Evolutionary conservation across 768 basidiomycete species (phyloP).

Genomic region (Ephemerocybe angulata): DNA sequence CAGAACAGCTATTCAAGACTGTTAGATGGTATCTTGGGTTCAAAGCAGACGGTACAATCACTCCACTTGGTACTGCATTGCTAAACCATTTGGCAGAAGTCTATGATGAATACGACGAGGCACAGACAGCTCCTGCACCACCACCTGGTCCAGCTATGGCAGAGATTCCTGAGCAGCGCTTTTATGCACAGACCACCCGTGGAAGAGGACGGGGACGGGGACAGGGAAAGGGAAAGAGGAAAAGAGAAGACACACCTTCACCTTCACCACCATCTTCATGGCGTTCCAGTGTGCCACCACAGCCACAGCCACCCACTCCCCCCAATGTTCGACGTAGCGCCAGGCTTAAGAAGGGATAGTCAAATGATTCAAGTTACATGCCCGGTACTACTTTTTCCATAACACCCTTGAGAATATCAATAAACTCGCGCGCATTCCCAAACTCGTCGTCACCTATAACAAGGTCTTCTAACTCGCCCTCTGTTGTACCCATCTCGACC

Average conservation of each 20-base stretch:
- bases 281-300: too few relatives aligned
- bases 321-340: neutral
- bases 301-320: too few relatives aligned
- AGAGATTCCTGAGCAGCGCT: neutral
- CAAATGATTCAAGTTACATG: neutral
- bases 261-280: too few relatives aligned
- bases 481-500: too few relatives aligned
- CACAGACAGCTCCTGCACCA: neutral
- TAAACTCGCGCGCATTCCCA: neutral
- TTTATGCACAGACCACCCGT: neutral
- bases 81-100: neutral
- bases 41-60: neutral
- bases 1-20: neutral
- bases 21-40: neutral
- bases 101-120: neutral
- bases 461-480: too few relatives aligned
- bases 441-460: neutral
- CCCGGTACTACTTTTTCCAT: neutral
- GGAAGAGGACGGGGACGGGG: neutral
- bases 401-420: neutral
- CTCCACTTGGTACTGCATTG: neutral
- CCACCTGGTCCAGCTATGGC: too few relatives aligned
- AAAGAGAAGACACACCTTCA: too few relatives aligned
- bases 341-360: neutral
- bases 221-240: neutral